phyloP scores from a whole-genome alignment of 73 alveolate genomes.

The Paramecium pentaurelia region DNA sequence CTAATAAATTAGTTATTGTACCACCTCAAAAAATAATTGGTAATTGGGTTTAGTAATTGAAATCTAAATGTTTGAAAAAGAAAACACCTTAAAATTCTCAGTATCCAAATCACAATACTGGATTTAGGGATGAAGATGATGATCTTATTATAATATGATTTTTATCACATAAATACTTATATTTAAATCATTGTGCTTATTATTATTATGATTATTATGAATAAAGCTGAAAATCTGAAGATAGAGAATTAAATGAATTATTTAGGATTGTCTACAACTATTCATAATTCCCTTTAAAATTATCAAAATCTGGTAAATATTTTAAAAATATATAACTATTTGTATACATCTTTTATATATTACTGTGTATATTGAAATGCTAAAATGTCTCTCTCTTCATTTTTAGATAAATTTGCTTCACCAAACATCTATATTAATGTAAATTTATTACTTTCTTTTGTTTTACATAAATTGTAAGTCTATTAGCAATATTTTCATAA shows the following conservation, averaged over 20 bases:
- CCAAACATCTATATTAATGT: not conserved
- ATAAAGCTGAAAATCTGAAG: not conserved
- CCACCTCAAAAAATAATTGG: not conserved
- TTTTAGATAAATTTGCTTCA: not conserved
- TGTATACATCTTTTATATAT: not conserved
- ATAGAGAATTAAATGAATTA: not conserved
- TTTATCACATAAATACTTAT: not conserved
- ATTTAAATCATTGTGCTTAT: not conserved
- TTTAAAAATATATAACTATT: slow-evolving; percentile 13
- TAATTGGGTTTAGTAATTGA: not conserved
- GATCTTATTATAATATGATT: not conserved
- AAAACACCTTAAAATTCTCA: not conserved
- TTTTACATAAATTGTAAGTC: not conserved
- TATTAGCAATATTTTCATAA: slow-evolving; percentile 24
- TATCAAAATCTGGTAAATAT: slow-evolving; percentile 19
- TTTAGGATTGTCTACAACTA: not conserved
- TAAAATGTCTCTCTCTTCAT: not conserved
- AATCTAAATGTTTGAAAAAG: not conserved
- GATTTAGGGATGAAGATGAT: slow-evolving; percentile 4
- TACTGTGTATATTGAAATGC: slow-evolving; percentile 39
- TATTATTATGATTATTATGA: not conserved
- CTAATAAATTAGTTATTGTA: not conserved
- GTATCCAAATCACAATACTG: not conserved
- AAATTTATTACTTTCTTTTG: not conserved
- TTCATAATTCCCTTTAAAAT: slow-evolving; percentile 16